Base-by-base conservation (phyloP, 495 filamentous ascomycete genomes). In the Elasticomyces elasticus region DNA sequence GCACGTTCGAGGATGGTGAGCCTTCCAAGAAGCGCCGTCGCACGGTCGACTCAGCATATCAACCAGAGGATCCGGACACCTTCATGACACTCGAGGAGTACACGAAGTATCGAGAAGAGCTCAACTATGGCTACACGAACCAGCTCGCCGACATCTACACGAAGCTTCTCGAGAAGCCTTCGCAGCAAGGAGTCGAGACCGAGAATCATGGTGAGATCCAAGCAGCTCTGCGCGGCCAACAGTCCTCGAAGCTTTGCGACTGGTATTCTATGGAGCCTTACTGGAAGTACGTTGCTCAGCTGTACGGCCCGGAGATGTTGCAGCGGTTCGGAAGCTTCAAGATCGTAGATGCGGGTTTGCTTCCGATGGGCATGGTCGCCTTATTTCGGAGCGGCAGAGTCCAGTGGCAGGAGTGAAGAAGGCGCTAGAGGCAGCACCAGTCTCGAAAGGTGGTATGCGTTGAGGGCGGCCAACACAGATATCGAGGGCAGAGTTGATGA, bases 331-430 rank as follows among this genome's bases (percentile, higher is more conserved):
- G 77, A 7, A 76, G 76, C 1, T 54, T 78, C 61, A 69, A 61
- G 30, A 62, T 82, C 45, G 75, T 78, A 19, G 79, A 82, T 35
- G 68, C 72, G 55, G 71, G 71, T 31, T 71, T 78, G 51, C 63
- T 83, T 55, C 78, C 79, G 0, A 67, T 78, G 31, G 76, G 79
- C 0, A 59, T 82, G 27, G 59, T 80, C 56, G 65, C 60, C 19
- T 72, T 78, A 70, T 67, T 81, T 58, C 72, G 72, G 60, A 72
- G 70, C 31, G 75, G 75, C 62, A 74, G 69, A 62, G 74, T 81
- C 35, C 72, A 61, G 48, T 81, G 79, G 79, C 73, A 79, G 59
- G 24, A 59, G 19, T 46, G 26, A 27, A 7, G 49, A 13, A 22
- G 28, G 49, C 30, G 19, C 11, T 5, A 31, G 42, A 4, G n/a